Conservation (phyloP, 768 basidiomycete species). For the Leccinum obscurum region DNA sequence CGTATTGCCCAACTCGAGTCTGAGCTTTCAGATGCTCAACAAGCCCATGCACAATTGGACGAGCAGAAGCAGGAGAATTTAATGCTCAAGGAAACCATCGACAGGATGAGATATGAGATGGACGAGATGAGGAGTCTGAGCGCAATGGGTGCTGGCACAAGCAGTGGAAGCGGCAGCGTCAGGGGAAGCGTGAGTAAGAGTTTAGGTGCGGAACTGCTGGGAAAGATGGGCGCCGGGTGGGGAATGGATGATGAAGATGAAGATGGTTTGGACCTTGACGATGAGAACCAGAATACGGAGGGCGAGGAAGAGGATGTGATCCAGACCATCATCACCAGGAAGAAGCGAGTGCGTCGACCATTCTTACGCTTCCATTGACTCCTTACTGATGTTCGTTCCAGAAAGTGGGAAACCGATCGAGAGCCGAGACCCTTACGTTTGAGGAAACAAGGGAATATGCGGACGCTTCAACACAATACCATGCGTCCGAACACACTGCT, state of each 20-base stretch:
- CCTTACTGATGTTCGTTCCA: constrained; percentile 29
- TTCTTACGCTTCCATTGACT: constrained; percentile 8
- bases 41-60: constrained; percentile 74
- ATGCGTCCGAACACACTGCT: constrained; percentile 51
- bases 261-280: constrained; percentile 34
- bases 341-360: constrained; percentile 58
- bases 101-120: constrained; percentile 90
- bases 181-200: constrained; percentile 67
- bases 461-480: constrained; percentile 72
- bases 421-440: constrained; percentile 41
- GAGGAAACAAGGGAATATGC: constrained; percentile 75
- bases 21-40: constrained; percentile 69
- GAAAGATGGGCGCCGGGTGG: constrained; percentile 54
- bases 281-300: constrained; percentile 56
- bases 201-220: constrained; percentile 69
- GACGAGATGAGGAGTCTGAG: constrained; percentile 76
- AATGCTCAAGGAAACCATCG: constrained; percentile 93
- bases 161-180: constrained; percentile 49
- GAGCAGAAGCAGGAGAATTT: constrained; percentile 96
- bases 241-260: constrained; percentile 45
- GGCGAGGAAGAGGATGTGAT: constrained; percentile 66
- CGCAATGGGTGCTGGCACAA: constrained; percentile 36
- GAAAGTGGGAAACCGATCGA: constrained; percentile 68
- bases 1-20: constrained; percentile 67
- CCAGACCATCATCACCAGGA: constrained; percentile 87